phyloP scores from a whole-genome alignment of 108 stramenopile species.

The Cyclotella choctawhatcheeana region DNA sequence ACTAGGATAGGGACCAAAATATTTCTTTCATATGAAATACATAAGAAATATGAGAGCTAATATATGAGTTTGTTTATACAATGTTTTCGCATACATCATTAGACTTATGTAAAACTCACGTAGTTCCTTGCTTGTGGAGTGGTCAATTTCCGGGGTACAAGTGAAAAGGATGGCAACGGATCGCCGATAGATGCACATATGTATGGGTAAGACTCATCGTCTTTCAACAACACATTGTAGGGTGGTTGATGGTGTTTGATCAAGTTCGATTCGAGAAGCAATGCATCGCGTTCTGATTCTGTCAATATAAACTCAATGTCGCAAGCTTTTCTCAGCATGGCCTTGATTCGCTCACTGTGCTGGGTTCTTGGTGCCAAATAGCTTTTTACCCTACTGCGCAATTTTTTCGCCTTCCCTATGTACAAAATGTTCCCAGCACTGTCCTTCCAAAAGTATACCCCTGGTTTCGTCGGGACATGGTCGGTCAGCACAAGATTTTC shows the following conservation, averaged over 20 bases:
- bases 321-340: slow-evolving; percentile 58
- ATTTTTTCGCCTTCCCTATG: slow-evolving; percentile 73
- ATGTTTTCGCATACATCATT: too few species aligned
- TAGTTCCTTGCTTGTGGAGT: neutral
- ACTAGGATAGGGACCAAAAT: slow-evolving; percentile 75
- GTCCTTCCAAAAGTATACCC: slow-evolving; percentile 79
- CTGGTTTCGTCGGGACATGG: slow-evolving; percentile 67
- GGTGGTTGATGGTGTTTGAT: slow-evolving; percentile 77
- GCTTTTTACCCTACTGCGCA: slow-evolving; percentile 60
- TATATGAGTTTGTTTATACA: too few species aligned
- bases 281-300: slow-evolving; percentile 69
- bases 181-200: slow-evolving; percentile 73
- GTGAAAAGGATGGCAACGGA: slow-evolving; percentile 50
- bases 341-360: slow-evolving; percentile 54
- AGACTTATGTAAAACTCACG: too few species aligned
- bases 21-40: slow-evolving; percentile 32
- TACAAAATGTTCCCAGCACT: slow-evolving; percentile 54
- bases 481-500: slow-evolving; percentile 36
- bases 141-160: slow-evolving; percentile 42
- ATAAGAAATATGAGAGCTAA: too few species aligned
- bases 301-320: slow-evolving; percentile 66
- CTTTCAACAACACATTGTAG: slow-evolving; percentile 73
- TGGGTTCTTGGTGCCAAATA: slow-evolving; percentile 63
- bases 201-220: slow-evolving; percentile 74
- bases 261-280: slow-evolving; percentile 68